Percentiles rank a stretch among this genome's conserved stretches.
Conservation (phyloP, 495 filamentous ascomycete genomes). For the Bathelium albidoporum region DNA sequence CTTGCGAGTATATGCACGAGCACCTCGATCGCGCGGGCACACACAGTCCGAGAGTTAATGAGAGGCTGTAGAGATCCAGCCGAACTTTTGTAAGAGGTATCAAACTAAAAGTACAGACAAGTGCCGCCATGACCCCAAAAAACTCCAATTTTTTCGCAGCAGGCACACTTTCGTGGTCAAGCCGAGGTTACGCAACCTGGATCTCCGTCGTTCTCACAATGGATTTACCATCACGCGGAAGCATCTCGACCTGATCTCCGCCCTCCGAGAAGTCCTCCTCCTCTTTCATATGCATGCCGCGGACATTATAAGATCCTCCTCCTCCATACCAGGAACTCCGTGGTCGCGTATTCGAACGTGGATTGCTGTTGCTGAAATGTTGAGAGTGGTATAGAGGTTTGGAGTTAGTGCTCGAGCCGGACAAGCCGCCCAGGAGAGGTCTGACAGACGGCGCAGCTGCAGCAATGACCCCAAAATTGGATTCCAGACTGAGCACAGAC, state of each 20-base stretch:
- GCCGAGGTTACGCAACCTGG: background rate
- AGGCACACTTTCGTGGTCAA: background rate
- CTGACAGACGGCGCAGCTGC: background rate
- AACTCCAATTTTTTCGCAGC: background rate
- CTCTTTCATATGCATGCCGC: background rate
- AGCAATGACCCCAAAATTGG: background rate
- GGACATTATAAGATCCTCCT: background rate
- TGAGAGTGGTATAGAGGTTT: background rate
- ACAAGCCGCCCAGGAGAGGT: background rate
- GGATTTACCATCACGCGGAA: background rate
- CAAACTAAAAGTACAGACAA: background rate
- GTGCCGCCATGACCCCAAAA: background rate
- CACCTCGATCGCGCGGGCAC: background rate
- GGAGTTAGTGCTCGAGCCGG: background rate
- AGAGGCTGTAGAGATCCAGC: background rate
- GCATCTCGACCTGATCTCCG: background rate
- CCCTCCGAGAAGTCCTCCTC: background rate
- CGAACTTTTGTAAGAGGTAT: background rate
- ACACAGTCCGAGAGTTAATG: background rate
- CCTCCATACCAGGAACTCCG: background rate
- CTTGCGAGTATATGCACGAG: slow-evolving; percentile 2
- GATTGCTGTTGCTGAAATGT: background rate
- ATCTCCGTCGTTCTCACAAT: background rate
- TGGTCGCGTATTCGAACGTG: background rate
- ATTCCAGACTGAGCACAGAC: background rate